Evolutionary conservation across 2,329 filamentous ascomycete genomes (phyloP).

Genomic region (Fusarium siculi): DNA sequence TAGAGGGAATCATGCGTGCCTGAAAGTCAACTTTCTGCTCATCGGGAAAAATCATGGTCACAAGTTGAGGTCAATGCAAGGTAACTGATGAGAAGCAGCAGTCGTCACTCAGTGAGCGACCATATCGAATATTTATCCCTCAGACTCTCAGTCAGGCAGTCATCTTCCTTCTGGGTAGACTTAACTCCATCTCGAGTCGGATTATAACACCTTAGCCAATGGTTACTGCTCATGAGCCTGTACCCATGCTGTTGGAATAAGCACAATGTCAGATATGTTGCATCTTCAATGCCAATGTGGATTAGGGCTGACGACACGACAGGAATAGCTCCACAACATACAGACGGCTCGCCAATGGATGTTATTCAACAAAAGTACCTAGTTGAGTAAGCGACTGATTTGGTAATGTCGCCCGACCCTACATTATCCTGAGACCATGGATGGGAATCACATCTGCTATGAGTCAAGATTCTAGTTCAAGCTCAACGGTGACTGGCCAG

Average conservation of each 20-base stretch:
- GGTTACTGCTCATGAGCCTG: accelerated
- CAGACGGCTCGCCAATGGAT: neutral
- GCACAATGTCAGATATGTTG: neutral
- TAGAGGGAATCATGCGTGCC: neutral
- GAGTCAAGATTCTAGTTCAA: neutral
- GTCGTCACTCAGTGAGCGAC: accelerated
- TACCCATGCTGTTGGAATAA: neutral
- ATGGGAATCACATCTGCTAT: accelerated
- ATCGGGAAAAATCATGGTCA: neutral
- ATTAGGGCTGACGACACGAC: slow-evolving; percentile 1
- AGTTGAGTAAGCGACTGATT: neutral
- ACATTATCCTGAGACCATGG: accelerated
- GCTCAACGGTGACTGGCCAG: neutral
- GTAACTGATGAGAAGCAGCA: too few species aligned
- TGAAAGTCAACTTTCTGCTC: slow-evolving; percentile 1
- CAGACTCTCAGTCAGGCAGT: neutral
- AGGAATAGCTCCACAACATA: neutral
- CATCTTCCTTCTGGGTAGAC: neutral
- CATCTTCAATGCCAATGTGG: neutral
- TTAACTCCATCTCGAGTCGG: too few species aligned
- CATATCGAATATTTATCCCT: neutral
- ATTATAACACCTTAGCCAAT: accelerated
- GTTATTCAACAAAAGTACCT: neutral
- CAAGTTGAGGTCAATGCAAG: accelerated
- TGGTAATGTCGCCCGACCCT: neutral